Evolutionary conservation across 1,139 yeast genomes (phyloP), one percentile per base, ranked within the genome.

Genomic region (Zhuliangozyma blackwelliae): DNA sequence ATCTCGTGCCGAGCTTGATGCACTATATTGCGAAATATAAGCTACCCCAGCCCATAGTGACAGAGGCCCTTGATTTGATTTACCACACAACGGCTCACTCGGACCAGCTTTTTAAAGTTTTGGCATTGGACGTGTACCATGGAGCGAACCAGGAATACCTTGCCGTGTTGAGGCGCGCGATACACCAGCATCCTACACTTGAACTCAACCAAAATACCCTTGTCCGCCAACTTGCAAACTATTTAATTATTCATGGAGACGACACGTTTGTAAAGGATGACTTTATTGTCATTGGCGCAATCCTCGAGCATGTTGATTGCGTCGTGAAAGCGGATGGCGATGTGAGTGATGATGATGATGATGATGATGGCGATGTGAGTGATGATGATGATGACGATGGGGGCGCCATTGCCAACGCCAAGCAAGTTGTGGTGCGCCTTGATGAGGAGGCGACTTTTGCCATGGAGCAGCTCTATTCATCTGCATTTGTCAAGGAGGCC

Each of bases 281-380:
- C 38, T 61, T 47, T 39, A 8, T 37, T 7, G 40, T 50, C 4
- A 44, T 63, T 13, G 59, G 54, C 1, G 41, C 47, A 7, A 44
- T 64, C 6, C 48, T 64, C 7, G 46, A 57, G 2, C 40, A 48
- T 2, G 44, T 62, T n/a, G 38, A 54, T 3, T 53, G 53, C 31
- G 48, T 60, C 1, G 37, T 58, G 4, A 31, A 32, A 2, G 36
- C 40, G 12, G 32, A 31, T 16, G 16, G 16, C 16, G 16, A 16
- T 3, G 16, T 16, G 28, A 5, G 11, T 23, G 31, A 33, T 21
- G 27, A 40, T 22, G 32, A 34, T 19, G 44, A 40, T 5, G 52
- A 44, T 16, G 50, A 48, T 7, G 32, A 31, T 16, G 16, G 16
- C 16, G 16, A 16, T 3, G 16, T 16, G 28, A 5, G 11, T 23